These are phyloP conservation scores for Ambrosia hybrid DNA, from an alignment of 140 eudicot species.

Conservation along the genomic window DNA sequence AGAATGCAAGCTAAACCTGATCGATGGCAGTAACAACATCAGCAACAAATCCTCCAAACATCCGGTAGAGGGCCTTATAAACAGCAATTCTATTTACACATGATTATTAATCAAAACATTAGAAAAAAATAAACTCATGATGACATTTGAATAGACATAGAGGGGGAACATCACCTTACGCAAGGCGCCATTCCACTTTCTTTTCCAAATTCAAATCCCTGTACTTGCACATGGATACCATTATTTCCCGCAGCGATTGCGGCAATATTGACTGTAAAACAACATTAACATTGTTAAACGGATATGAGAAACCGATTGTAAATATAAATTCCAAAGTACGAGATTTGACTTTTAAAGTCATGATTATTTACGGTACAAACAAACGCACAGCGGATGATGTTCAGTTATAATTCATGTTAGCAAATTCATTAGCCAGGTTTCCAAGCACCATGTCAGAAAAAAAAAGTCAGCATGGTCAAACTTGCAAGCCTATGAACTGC, in stretches of 20 bases:
- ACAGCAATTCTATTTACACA: constrained; percentile 81
- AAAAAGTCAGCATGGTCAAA: constrained; percentile 2
- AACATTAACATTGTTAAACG: constrained; percentile 9
- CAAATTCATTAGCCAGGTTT: not conserved
- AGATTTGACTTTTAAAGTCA: constrained; percentile 6
- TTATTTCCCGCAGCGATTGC: constrained; percentile 99
- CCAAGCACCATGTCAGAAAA: not conserved
- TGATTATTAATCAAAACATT: constrained; percentile 9
- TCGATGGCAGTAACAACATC: constrained; percentile 98
- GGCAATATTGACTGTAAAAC: constrained; percentile 82
- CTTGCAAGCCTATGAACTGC: not conserved
- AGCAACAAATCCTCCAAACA: constrained; percentile 95
- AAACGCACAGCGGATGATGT: not conserved
- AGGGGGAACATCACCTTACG: constrained; percentile 63
- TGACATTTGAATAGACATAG: not conserved
- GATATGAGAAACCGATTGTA: not conserved
- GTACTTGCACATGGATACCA: constrained; percentile 92
- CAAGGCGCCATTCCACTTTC: constrained; percentile 99
- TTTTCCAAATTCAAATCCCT: constrained; percentile 90
- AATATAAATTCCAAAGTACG: not conserved
- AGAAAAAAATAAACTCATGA: constrained; percentile 7
- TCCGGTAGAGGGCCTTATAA: constrained; percentile 95
- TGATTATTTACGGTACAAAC: not conserved
- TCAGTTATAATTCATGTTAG: not conserved
- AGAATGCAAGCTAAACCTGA: constrained; percentile 55